A percentile compares a stretch with the other conserved stretches of the same genome.
These are phyloP conservation scores for Mucor saturninus DNA, from an alignment of 371 early-diverging fungal species.

Conservation along the genomic window DNA sequence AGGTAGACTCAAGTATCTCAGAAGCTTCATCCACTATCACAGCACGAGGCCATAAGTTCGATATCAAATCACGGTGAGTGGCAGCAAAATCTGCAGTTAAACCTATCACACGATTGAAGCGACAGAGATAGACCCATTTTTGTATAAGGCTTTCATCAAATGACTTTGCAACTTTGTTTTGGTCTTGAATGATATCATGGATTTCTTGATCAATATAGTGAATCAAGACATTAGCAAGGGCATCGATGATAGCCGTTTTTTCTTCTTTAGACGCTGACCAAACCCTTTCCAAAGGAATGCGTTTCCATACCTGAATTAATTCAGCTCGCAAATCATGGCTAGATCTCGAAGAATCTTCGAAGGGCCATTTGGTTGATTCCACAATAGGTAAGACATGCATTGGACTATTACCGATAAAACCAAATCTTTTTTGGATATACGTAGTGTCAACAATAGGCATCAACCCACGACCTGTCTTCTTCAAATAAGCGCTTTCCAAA, in stretches of 20 bases:
- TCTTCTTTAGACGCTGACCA: slow-evolving; percentile 19
- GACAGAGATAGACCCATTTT: slow-evolving; percentile 30
- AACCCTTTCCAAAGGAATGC: slow-evolving; percentile 7
- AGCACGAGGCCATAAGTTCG: slow-evolving; percentile 34
- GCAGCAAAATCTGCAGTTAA: slow-evolving; percentile 49
- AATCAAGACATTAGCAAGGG: slow-evolving; percentile 15
- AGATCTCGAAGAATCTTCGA: slow-evolving; percentile 18
- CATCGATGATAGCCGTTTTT: slow-evolving; percentile 12
- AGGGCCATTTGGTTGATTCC: slow-evolving; percentile 38
- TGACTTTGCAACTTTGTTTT: slow-evolving; percentile 18
- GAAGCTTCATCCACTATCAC: slow-evolving; percentile 47
- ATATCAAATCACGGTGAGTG: slow-evolving; percentile 33
- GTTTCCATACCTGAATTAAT: slow-evolving; percentile 20
- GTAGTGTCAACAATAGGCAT: slow-evolving; percentile 28
- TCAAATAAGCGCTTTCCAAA: slow-evolving; percentile 8
- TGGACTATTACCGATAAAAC: slow-evolving; percentile 18
- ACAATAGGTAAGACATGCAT: slow-evolving; percentile 12
- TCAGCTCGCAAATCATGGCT: slow-evolving; percentile 18
- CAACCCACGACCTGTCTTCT: slow-evolving; percentile 16
- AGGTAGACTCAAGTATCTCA: slow-evolving; percentile 33
- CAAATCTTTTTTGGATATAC: slow-evolving; percentile 15
- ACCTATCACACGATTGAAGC: slow-evolving; percentile 45
- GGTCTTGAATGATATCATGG: slow-evolving; percentile 27
- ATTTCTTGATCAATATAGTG: slow-evolving; percentile 37
- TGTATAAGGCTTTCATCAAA: slow-evolving; percentile 31